Conservation (phyloP, 1,284 basidiomycete genomes). For the Trametes pubescens region DNA sequence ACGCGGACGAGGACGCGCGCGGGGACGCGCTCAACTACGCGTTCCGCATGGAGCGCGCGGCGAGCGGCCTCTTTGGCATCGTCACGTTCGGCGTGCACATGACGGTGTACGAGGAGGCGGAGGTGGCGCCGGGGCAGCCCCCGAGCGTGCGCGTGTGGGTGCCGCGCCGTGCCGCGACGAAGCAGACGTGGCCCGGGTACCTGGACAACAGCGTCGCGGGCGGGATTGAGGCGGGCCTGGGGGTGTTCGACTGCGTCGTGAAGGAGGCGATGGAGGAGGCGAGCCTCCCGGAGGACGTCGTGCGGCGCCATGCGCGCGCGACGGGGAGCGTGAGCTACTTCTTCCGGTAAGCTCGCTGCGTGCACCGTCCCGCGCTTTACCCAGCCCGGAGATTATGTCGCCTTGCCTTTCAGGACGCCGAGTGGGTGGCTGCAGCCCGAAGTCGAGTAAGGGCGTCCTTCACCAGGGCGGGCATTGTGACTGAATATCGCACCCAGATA, state of each 20-base stretch:
- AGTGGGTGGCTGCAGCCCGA: slow-evolving; percentile 82
- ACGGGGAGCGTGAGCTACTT: slow-evolving; percentile 78
- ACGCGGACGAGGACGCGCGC: slow-evolving; percentile 28
- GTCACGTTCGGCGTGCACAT: slow-evolving; percentile 92
- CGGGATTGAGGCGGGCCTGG: slow-evolving; percentile 80
- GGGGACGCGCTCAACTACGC: slow-evolving; percentile 62
- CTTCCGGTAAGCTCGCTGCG: slow-evolving; percentile 55
- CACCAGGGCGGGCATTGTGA: neutral
- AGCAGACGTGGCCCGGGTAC: slow-evolving; percentile 86
- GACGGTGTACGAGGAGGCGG: slow-evolving; percentile 65
- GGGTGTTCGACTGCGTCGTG: slow-evolving; percentile 78
- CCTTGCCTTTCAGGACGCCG: slow-evolving; percentile 72
- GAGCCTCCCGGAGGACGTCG: slow-evolving; percentile 71
- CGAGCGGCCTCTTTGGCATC: slow-evolving; percentile 89
- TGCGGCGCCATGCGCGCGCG: slow-evolving; percentile 63
- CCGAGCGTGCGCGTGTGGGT: slow-evolving; percentile 72
- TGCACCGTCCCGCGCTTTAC: neutral
- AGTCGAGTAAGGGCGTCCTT: slow-evolving; percentile 63
- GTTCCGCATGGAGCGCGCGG: slow-evolving; percentile 91
- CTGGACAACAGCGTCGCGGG: slow-evolving; percentile 86
- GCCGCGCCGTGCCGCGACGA: slow-evolving; percentile 84
- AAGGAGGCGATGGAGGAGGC: slow-evolving; percentile 97
- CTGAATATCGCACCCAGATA: slow-evolving; percentile 57
- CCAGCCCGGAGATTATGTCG: slow-evolving; percentile 47
- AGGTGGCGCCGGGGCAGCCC: slow-evolving; percentile 55